A percentile compares a stretch with the other conserved stretches of the same genome.
Conservation (phyloP, 371 early-diverging fungal species). For the Parasitella parasitica region DNA sequence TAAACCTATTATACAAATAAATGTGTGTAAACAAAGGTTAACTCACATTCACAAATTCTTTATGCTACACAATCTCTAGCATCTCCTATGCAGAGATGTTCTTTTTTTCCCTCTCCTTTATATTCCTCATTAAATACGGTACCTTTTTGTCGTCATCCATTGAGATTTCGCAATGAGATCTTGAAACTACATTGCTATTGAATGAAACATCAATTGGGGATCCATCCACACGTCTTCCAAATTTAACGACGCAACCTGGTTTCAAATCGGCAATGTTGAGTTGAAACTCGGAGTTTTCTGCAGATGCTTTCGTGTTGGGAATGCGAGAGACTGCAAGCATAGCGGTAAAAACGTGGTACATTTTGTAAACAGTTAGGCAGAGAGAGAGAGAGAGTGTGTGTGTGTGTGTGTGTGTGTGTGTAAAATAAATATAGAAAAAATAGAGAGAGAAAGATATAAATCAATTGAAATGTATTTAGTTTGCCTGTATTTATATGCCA, state of each 20-base stretch:
- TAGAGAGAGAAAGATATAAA: background rate
- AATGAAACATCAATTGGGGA: constrained; percentile 70
- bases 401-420: too few species aligned
- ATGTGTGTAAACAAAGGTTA: background rate
- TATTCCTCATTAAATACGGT: constrained; percentile 9
- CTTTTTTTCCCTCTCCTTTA: background rate
- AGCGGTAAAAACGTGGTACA: too few species aligned
- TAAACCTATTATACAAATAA: constrained; percentile 3
- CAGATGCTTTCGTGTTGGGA: constrained; percentile 67
- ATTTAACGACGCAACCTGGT: constrained; percentile 67
- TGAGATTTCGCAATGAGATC: constrained; percentile 94
- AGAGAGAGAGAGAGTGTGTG: too few species aligned
- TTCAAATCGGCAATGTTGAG: constrained; percentile 80
- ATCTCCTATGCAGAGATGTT: background rate
- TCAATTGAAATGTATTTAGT: background rate
- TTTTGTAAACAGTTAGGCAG: constrained; percentile 34
- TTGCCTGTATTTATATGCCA: background rate
- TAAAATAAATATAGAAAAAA: background rate
- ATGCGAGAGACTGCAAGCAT: too few species aligned
- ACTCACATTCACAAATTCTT: constrained; percentile 13
- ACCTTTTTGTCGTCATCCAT: constrained; percentile 75
- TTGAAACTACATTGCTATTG: constrained; percentile 90
- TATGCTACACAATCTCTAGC: background rate
- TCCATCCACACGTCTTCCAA: constrained; percentile 82
- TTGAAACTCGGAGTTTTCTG: too few species aligned